Percentiles rank a stretch among this genome's conserved stretches.
Conservation (phyloP, 805 yeast species). For the Wickerhamiella lipophila region DNA sequence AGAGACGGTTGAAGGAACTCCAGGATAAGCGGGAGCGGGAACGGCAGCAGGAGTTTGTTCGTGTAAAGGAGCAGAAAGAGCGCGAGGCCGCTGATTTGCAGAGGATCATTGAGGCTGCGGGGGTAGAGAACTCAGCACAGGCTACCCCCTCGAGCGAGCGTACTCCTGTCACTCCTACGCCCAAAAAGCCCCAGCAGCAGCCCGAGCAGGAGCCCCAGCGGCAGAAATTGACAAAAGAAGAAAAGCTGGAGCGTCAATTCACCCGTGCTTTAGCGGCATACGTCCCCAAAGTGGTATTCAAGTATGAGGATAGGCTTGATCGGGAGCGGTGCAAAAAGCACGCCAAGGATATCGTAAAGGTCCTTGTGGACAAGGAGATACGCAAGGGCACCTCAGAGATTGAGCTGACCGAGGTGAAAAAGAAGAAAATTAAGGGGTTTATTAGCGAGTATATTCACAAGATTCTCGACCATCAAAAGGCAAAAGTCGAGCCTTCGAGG, state of each 20-base stretch:
- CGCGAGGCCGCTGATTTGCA: slow-evolving; percentile 31
- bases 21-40: slow-evolving; percentile 21
- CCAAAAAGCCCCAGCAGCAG: slow-evolving; percentile 21
- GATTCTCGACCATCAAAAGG: slow-evolving; percentile 15
- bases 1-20: slow-evolving; percentile 17
- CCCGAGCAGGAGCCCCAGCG: slow-evolving; percentile 18
- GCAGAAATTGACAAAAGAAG: slow-evolving; percentile 17
- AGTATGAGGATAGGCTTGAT: slow-evolving; percentile 53
- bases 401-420: slow-evolving; percentile 51
- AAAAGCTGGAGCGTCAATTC: slow-evolving; percentile 12
- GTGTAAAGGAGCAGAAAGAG: background rate
- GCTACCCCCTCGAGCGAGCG: slow-evolving; percentile 8
- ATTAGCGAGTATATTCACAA: slow-evolving; percentile 29
- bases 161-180: slow-evolving; percentile 11
- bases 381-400: slow-evolving; percentile 33
- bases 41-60: slow-evolving; percentile 14
- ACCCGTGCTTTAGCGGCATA: slow-evolving; percentile 45
- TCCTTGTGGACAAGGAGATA: slow-evolving; percentile 55
- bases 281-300: slow-evolving; percentile 68
- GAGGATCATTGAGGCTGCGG: slow-evolving; percentile 22
- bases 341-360: slow-evolving; percentile 64
- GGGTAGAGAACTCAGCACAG: slow-evolving; percentile 7
- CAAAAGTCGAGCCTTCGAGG: background rate
- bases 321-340: slow-evolving; percentile 62
- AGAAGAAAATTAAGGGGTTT: slow-evolving; percentile 56